Conservation (phyloP, 352 stramenopile species). For the Phytopythium mirpurense region DNA sequence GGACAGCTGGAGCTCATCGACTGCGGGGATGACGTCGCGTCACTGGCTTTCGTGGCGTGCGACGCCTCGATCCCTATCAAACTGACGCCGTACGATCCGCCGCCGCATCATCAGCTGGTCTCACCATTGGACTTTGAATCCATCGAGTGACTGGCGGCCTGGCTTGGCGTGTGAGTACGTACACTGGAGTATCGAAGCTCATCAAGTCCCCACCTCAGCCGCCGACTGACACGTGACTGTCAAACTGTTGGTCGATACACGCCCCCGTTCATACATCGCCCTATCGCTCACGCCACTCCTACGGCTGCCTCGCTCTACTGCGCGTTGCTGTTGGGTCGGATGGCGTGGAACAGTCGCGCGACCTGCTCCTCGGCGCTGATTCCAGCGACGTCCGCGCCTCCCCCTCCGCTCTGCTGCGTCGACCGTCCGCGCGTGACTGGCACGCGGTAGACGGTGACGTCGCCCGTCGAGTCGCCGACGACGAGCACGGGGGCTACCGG, state of each 20-base stretch:
- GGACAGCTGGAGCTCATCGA: constrained; percentile 16
- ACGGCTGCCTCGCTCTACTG: too few relatives aligned
- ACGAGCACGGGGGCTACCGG: constrained; percentile 66
- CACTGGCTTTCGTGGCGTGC: constrained; percentile 20
- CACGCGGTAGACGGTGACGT: constrained; percentile 74
- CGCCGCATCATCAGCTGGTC: not conserved
- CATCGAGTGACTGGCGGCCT: not conserved
- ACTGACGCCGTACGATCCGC: constrained; percentile 4
- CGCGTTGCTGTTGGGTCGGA: constrained; percentile 39
- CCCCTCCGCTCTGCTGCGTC: constrained; percentile 8
- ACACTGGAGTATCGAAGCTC: too few relatives aligned
- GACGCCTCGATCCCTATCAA: constrained; percentile 15
- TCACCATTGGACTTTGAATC: constrained; percentile 1
- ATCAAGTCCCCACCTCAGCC: too few relatives aligned
- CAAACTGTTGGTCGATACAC: too few relatives aligned
- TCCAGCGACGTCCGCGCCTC: constrained; percentile 1
- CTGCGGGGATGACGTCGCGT: constrained; percentile 15
- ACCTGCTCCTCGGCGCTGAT: constrained; percentile 46
- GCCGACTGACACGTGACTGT: too few relatives aligned
- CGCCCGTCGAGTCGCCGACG: constrained; percentile 67
- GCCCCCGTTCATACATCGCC: too few relatives aligned
- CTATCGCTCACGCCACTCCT: too few relatives aligned
- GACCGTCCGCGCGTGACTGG: constrained; percentile 21
- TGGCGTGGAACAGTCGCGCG: constrained; percentile 36
- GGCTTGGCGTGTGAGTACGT: too few relatives aligned